A percentile compares a stretch with the other conserved stretches of the same genome.
Conservation (phyloP, 805 yeast species). For the Clavispora phyllophila region DNA sequence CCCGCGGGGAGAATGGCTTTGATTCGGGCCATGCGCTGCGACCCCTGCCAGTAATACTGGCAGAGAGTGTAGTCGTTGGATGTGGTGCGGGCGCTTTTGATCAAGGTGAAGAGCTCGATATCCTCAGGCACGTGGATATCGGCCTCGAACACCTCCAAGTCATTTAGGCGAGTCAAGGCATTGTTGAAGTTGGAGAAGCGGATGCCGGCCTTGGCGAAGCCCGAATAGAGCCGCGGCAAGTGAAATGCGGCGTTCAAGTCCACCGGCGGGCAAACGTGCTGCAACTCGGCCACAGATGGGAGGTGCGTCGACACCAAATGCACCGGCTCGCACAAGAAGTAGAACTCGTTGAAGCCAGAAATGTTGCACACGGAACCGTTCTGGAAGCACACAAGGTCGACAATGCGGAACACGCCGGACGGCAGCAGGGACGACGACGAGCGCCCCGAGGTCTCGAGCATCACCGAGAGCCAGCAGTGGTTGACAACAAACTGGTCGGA, state of each 20-base stretch:
- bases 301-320: constrained; percentile 78
- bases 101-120: constrained; percentile 59
- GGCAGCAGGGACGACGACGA: constrained; percentile 1
- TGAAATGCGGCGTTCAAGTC: constrained; percentile 73
- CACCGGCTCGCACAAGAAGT: constrained; percentile 74
- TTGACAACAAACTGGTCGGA: constrained; percentile 53
- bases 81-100: constrained; percentile 47
- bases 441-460: constrained; percentile 54
- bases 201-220: constrained; percentile 58
- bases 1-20: constrained; percentile 76
- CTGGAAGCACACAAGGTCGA: constrained; percentile 52
- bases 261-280: constrained; percentile 81
- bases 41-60: constrained; percentile 72
- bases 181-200: constrained; percentile 64
- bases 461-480: constrained; percentile 85
- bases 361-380: constrained; percentile 31
- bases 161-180: constrained; percentile 66
- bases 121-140: constrained; percentile 67
- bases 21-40: constrained; percentile 62
- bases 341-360: constrained; percentile 45
- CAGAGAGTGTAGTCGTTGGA: constrained; percentile 56
- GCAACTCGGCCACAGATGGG: constrained; percentile 73
- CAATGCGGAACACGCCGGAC: constrained; percentile 52
- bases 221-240: constrained; percentile 83
- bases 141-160: constrained; percentile 75